Conservation (phyloP, 1,284 basidiomycete species). For the Boletus semigastroideus region DNA sequence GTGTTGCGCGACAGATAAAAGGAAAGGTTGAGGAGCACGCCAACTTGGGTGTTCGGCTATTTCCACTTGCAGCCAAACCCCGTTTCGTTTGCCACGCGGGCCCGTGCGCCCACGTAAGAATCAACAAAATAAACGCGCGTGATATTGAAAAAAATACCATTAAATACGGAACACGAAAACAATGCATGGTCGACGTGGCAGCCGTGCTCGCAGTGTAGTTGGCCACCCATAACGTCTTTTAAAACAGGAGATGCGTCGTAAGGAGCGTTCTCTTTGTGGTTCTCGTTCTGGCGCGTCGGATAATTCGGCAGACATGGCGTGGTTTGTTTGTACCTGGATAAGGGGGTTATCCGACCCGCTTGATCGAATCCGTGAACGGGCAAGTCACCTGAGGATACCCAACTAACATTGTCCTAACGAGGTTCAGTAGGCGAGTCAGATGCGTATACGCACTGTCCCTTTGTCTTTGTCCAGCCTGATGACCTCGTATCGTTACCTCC, state of each 20-base stretch:
- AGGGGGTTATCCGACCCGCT: conserved; percentile 22
- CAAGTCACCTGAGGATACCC: conserved; percentile 4
- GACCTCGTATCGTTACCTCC: conserved; percentile 1
- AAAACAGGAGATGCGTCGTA: conserved; percentile 9
- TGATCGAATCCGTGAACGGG: conserved; percentile 24
- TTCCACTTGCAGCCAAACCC: conserved; percentile 39
- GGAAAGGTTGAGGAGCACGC: conserved; percentile 41
- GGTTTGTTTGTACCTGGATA: conserved; percentile 35
- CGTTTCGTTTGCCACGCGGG: conserved; percentile 40
- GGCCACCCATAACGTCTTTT: conserved; percentile 13
- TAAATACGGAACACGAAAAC: conserved; percentile 30
- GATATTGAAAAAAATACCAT: conserved; percentile 34
- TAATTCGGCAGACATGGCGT: conserved; percentile 18
- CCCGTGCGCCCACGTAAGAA: conserved; percentile 40
- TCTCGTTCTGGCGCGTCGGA: conserved; percentile 5
- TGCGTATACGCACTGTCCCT: conserved; percentile 12
- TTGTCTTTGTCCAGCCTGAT: conserved; percentile 4
- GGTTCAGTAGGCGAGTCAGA: background rate
- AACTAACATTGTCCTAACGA: background rate
- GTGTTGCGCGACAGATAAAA: conserved; percentile 37
- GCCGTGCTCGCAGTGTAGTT: conserved; percentile 16
- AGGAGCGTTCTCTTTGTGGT: background rate
- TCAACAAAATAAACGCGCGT: conserved; percentile 36
- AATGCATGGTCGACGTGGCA: conserved; percentile 22
- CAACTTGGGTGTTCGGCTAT: conserved; percentile 41